phyloP scores from a whole-genome alignment of 2,329 filamentous ascomycete species.

The Sclerotinia trifoliorum region DNA sequence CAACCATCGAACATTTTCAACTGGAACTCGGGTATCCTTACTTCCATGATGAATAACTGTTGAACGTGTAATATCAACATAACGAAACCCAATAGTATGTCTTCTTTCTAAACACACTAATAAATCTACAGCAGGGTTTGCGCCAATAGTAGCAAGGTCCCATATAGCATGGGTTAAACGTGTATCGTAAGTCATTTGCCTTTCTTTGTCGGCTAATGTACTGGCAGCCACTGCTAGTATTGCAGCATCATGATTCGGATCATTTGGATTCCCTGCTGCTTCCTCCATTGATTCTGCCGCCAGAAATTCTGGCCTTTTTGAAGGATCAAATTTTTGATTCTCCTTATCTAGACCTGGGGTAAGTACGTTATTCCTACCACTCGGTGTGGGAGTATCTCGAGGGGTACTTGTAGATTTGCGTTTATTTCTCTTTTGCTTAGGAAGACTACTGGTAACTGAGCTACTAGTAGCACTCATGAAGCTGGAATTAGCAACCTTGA shows the following conservation, averaged over 20 bases:
- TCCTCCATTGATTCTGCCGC: slow-evolving; percentile 33
- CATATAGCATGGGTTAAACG: slow-evolving; percentile 91
- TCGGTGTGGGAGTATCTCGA: slow-evolving; percentile 41
- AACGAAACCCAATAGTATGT: slow-evolving; percentile 91
- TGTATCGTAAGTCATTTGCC: slow-evolving; percentile 74
- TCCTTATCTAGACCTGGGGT: slow-evolving; percentile 40
- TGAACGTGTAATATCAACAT: slow-evolving; percentile 88
- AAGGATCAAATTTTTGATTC: slow-evolving; percentile 36
- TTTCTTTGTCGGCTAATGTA: slow-evolving; percentile 66
- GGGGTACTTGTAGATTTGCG: slow-evolving; percentile 50
- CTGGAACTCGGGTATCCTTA: slow-evolving; percentile 84
- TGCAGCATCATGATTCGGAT: slow-evolving; percentile 39
- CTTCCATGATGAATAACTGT: slow-evolving; percentile 94
- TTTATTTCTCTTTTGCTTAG: slow-evolving; percentile 63
- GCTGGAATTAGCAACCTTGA: slow-evolving; percentile 92
- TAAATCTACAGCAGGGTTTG: slow-evolving; percentile 91
- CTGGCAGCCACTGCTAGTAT: slow-evolving; percentile 54
- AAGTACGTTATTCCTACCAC: slow-evolving; percentile 41
- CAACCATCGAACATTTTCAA: slow-evolving; percentile 94
- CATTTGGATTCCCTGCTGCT: slow-evolving; percentile 34
- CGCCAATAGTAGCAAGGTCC: slow-evolving; percentile 85
- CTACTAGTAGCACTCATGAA: slow-evolving; percentile 92
- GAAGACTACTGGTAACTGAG: slow-evolving; percentile 75
- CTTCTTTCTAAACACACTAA: slow-evolving; percentile 88
- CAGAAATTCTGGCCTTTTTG: slow-evolving; percentile 36